Percentiles rank a stretch among this genome's conserved stretches.
Conservation (phyloP, 257 asterid species). For the Capsicum chinense region DNA sequence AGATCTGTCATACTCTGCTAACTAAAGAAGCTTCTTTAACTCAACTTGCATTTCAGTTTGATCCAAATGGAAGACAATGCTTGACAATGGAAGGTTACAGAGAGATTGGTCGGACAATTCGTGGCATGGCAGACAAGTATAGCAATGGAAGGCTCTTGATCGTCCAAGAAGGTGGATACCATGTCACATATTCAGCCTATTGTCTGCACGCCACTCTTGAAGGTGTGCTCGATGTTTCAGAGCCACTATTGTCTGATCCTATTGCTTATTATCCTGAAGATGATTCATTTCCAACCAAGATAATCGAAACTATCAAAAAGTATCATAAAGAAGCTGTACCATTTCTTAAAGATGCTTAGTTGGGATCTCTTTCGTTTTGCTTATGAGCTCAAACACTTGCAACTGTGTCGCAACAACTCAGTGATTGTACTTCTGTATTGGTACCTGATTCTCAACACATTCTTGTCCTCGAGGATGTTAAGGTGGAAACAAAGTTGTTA, state of each 20-base stretch:
- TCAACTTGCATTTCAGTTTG: constrained; percentile 56
- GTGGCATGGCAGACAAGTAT: constrained; percentile 60
- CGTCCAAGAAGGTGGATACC: constrained; percentile 98
- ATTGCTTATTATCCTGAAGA: constrained; percentile 84
- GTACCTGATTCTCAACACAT: background rate
- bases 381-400: background rate
- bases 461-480: background rate
- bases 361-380: background rate
- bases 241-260: constrained; percentile 73
- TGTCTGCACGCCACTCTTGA: constrained; percentile 88
- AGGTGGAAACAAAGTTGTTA: background rate
- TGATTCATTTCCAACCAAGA: constrained; percentile 50
- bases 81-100: constrained; percentile 91
- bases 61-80: constrained; percentile 97
- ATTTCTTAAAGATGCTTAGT: constrained; percentile 44
- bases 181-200: constrained; percentile 86
- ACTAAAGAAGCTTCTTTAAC: background rate
- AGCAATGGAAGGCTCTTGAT: constrained; percentile 67
- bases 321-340: constrained; percentile 53
- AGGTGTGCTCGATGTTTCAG: constrained; percentile 70
- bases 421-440: background rate
- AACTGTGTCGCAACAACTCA: background rate
- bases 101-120: constrained; percentile 63
- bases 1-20: background rate
- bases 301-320: constrained; percentile 58